A percentile compares a stretch with the other conserved stretches of the same genome.
Conservation (phyloP, 106 monocot species). For the Apostasia ramifera region DNA sequence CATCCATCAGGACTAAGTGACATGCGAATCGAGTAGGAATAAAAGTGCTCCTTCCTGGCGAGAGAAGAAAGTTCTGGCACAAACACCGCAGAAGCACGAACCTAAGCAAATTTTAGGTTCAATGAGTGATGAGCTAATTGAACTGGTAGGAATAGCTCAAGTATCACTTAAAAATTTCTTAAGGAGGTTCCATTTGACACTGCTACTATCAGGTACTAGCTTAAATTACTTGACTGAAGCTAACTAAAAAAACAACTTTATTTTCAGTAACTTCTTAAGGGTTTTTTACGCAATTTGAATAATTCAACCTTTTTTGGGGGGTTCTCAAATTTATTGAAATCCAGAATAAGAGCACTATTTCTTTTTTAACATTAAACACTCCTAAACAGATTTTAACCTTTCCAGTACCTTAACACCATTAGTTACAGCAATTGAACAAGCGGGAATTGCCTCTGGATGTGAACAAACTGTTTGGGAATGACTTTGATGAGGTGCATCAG, state of each 20-base stretch:
- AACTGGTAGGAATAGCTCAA: no score
- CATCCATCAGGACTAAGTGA: slow-evolving; percentile 66
- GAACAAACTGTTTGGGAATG: slow-evolving; percentile 37
- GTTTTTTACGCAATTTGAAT: no score
- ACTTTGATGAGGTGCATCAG: slow-evolving; percentile 55
- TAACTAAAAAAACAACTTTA: no score
- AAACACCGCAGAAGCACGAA: slow-evolving; percentile 79
- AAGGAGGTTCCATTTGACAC: no score
- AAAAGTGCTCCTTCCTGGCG: slow-evolving; percentile 22
- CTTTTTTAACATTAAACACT: no score
- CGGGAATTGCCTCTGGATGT: slow-evolving; percentile 61
- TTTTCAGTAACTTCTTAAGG: no score
- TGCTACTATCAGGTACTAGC: no score
- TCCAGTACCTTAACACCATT: slow-evolving; percentile 85
- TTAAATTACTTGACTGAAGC: no score
- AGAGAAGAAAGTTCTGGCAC: slow-evolving; percentile 56
- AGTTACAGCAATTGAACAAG: slow-evolving; percentile 64
- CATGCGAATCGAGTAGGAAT: slow-evolving; percentile 78
- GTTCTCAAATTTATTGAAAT: no score
- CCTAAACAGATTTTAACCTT: background rate
- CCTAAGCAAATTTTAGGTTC: slow-evolving; percentile 14
- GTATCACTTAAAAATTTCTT: no score
- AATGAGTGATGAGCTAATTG: no score
- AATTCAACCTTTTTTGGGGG: no score
- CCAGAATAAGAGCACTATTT: background rate